phyloP scores from a whole-genome alignment of 305 asterid genomes.

The Solanum hybrid region DNA sequence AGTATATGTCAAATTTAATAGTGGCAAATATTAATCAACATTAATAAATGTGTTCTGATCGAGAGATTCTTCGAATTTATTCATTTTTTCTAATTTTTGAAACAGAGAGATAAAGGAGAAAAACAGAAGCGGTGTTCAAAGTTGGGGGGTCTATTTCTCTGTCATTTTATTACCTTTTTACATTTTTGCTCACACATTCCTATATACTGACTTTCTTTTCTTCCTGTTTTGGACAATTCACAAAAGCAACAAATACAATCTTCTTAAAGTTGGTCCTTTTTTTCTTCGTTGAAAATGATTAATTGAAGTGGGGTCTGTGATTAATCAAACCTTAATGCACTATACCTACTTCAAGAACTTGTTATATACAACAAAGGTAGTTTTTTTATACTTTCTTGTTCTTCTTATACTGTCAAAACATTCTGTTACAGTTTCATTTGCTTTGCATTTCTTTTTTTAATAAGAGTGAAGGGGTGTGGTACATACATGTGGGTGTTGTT shows the following conservation, averaged over 20 bases:
- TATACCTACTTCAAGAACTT: not conserved
- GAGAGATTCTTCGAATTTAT: not conserved
- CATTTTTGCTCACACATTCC: not conserved
- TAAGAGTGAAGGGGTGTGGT: constrained; percentile 3
- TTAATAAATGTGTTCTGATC: not conserved
- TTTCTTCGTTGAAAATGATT: not conserved
- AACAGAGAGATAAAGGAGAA: not conserved
- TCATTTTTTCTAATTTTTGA: not conserved
- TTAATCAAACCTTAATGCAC: not conserved
- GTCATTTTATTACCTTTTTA: not conserved
- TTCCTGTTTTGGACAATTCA: not conserved
- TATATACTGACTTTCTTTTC: not conserved
- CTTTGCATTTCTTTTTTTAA: constrained; percentile 1
- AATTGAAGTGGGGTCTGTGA: not conserved
- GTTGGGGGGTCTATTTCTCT: not conserved
- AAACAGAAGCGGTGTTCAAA: not conserved
- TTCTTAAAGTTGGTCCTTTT: not conserved
- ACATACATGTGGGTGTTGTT: constrained; percentile 27
- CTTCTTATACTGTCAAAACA: not conserved
- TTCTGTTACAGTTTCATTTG: constrained; percentile 20
- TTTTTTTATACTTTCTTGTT: not conserved
- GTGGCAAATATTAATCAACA: not conserved
- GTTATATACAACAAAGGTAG: not conserved
- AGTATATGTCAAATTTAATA: not conserved
- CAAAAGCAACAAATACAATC: not conserved